Percentiles rank a stretch among this genome's conserved stretches.
phyloP scores from a whole-genome alignment of 2,329 filamentous ascomycete species.

The Cladophialophora chaetospira region DNA sequence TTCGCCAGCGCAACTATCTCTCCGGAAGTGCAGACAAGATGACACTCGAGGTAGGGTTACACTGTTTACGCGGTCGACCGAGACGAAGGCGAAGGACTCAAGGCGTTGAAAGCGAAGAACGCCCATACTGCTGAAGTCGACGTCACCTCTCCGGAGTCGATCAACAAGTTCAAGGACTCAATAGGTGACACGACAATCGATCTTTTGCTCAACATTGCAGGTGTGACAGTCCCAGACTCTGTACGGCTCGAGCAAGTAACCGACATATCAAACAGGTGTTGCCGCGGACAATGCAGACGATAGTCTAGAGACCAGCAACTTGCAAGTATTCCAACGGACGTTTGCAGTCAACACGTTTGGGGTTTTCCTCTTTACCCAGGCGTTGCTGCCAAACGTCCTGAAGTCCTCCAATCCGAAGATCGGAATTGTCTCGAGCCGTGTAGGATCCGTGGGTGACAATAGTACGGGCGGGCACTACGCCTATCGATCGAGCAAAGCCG shows the following conservation, averaged over 20 bases:
- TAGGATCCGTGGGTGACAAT: constrained; percentile 49
- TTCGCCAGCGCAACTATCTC: neutral
- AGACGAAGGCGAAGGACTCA: constrained; percentile 23
- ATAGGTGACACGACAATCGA: constrained; percentile 27
- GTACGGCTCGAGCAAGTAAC: neutral
- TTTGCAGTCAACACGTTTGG: constrained; percentile 51
- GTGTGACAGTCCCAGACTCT: constrained; percentile 3
- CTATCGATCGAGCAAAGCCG: constrained; percentile 49
- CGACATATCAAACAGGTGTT: constrained; percentile 34
- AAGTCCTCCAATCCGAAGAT: constrained; percentile 38
- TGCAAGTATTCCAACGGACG: constrained; percentile 35
- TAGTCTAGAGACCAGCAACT: constrained; percentile 35
- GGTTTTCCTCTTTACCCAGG: constrained; percentile 48
- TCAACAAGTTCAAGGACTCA: constrained; percentile 27
- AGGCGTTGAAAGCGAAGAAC: constrained; percentile 21
- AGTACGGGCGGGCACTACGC: constrained; percentile 46
- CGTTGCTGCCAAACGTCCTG: constrained; percentile 46
- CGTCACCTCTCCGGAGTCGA: constrained; percentile 30
- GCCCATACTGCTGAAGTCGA: constrained; percentile 30
- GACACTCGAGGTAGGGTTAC: constrained; percentile 31
- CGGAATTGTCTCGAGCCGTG: constrained; percentile 47
- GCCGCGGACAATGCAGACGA: constrained; percentile 40
- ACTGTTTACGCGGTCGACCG: constrained; percentile 32
- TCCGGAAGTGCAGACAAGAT: constrained; percentile 1
- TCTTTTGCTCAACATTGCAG: constrained; percentile 33